These are phyloP conservation scores for Nidularia sp. DNA, from an alignment of 768 basidiomycete genomes.

Conservation along the genomic window DNA sequence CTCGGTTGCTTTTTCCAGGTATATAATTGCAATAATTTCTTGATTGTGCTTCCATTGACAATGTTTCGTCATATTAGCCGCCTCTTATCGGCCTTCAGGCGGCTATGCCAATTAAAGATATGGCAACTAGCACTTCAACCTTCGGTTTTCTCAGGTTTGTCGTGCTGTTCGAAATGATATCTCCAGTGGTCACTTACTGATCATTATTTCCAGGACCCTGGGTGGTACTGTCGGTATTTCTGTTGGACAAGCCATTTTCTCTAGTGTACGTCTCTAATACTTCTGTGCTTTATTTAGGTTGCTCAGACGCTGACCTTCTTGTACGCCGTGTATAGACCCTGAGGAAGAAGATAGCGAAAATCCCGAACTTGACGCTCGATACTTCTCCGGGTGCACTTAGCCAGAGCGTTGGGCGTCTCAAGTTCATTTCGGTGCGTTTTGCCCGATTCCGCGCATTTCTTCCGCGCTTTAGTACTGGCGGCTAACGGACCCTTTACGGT, in stretches of 20 bases:
- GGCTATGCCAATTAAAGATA: conserved; percentile 83
- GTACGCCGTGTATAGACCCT: conserved; percentile 20
- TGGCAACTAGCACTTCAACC: conserved; percentile 76
- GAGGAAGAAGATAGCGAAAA: conserved; percentile 27
- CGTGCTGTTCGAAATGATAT: neutral
- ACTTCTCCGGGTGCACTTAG: conserved; percentile 39
- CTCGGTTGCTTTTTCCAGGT: conserved; percentile 64
- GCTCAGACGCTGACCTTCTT: neutral
- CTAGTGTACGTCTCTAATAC: conserved; percentile 37
- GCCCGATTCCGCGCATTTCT: neutral
- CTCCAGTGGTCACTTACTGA: conserved; percentile 2
- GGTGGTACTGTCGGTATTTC: conserved; percentile 79
- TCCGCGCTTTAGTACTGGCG: neutral
- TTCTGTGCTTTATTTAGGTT: neutral
- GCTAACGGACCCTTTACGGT: neutral
- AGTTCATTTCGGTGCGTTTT: conserved; percentile 35
- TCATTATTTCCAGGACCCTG: conserved; percentile 39
- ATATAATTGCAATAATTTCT: conserved; percentile 5
- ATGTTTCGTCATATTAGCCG: conserved; percentile 25
- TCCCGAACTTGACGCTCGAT: conserved; percentile 33
- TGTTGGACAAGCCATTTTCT: conserved; percentile 67
- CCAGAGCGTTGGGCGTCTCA: conserved; percentile 40
- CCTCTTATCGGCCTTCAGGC: conserved; percentile 77
- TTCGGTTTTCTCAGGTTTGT: conserved; percentile 66
- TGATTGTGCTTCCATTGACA: neutral